Conservation (phyloP, 1,139 yeast species). For the Debaryomyces fabryi region DNA sequence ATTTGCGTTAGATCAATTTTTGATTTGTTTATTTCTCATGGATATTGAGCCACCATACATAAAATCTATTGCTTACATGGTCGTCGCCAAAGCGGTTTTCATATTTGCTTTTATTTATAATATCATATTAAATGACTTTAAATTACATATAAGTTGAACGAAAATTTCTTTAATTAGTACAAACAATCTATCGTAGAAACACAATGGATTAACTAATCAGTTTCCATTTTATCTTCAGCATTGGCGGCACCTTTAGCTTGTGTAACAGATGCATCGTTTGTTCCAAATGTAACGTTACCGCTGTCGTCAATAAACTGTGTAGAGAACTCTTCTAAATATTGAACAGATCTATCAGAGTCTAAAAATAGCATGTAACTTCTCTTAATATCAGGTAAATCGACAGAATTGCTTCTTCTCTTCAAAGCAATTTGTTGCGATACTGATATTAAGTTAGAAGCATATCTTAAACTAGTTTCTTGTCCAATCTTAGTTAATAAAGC, state of each 20-base stretch:
- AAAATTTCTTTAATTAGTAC: slow-evolving; percentile 1
- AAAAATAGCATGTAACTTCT: slow-evolving; percentile 85
- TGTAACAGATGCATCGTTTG: slow-evolving; percentile 11
- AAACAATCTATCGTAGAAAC: slow-evolving; percentile 6
- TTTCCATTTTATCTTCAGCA: slow-evolving; percentile 53
- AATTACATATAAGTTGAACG: neutral
- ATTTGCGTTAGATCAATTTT: neutral
- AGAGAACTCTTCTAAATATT: slow-evolving; percentile 69
- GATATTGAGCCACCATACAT: neutral
- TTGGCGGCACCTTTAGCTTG: slow-evolving; percentile 14
- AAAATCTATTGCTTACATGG: neutral
- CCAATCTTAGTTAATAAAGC: slow-evolving; percentile 92
- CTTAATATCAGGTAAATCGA: slow-evolving; percentile 84
- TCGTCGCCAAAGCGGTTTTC: neutral
- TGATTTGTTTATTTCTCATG: neutral
- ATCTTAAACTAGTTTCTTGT: slow-evolving; percentile 87
- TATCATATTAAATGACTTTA: neutral
- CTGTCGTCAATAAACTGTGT: slow-evolving; percentile 72
- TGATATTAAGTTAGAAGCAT: slow-evolving; percentile 87
- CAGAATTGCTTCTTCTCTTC: slow-evolving; percentile 71
- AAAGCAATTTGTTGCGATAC: slow-evolving; percentile 84
- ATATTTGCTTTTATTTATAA: slow-evolving; percentile 3
- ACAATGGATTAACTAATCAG: slow-evolving; percentile 27
- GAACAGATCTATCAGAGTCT: slow-evolving; percentile 86
- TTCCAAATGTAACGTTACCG: slow-evolving; percentile 57